Conservation (phyloP, 768 basidiomycete genomes). For the Amanita muscaria region DNA sequence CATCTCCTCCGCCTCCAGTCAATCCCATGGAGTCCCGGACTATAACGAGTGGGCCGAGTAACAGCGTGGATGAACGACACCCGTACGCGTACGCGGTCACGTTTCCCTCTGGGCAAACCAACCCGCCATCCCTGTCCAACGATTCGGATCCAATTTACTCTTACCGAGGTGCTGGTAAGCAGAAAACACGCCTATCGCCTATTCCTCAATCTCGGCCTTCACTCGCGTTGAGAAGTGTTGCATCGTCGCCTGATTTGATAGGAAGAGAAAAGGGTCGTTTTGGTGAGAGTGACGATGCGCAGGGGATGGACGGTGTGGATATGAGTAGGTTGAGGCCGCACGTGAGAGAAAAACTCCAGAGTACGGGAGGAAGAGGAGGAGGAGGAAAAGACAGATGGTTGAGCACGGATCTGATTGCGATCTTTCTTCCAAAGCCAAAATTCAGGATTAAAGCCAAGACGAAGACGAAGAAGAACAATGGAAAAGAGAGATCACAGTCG, state of each 20-base stretch:
- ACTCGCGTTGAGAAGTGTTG: constrained; percentile 38
- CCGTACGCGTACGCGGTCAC: not conserved
- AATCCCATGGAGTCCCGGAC: not conserved
- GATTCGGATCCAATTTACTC: not conserved
- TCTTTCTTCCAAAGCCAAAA: constrained; percentile 69
- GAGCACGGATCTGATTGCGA: constrained; percentile 59
- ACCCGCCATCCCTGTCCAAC: not conserved
- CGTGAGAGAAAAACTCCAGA: not conserved
- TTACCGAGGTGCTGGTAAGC: not conserved
- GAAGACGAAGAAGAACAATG: not conserved
- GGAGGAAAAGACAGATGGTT: constrained; percentile 53
- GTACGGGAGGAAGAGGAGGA: not conserved
- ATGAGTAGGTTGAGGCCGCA: not conserved
- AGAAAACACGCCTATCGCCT: not conserved
- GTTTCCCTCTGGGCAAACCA: not conserved
- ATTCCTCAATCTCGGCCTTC: constrained; percentile 5
- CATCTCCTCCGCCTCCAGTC: too few relatives aligned
- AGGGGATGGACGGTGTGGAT: not conserved
- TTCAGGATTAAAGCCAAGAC: constrained; percentile 35
- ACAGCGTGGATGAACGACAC: not conserved
- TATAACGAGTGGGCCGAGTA: not conserved
- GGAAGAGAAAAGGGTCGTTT: not conserved
- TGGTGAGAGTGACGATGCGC: not conserved
- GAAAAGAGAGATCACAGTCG: constrained; percentile 30
- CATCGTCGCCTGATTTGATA: constrained; percentile 59